Evolutionary conservation across 2,329 filamentous ascomycete species (phyloP).

Genomic region (Ceratocystis papillata): DNA sequence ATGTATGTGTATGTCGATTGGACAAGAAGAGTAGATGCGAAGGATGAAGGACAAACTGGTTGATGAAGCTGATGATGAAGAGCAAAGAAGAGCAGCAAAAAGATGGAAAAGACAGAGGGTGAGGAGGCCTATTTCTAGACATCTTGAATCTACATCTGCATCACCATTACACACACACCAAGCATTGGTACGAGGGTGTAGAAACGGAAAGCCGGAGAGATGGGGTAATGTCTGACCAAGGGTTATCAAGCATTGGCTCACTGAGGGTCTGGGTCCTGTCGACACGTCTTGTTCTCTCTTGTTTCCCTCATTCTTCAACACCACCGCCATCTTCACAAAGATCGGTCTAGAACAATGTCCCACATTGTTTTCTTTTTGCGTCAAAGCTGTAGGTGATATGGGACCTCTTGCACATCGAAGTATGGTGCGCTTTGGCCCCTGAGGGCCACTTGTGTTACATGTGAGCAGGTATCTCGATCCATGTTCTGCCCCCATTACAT

Average conservation of each 20-base stretch:
- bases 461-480: neutral
- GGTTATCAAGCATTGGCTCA: neutral
- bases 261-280: neutral
- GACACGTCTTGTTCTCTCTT: neutral
- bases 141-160: neutral
- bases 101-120: neutral
- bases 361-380: neutral
- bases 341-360: slow-evolving; percentile 1
- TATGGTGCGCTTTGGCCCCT: neutral
- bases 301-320: too few species aligned
- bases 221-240: neutral
- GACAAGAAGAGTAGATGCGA: neutral
- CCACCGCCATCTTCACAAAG: neutral
- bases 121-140: slow-evolving; percentile 11
- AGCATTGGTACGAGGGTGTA: neutral
- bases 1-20: neutral
- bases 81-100: neutral
- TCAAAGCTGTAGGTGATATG: neutral
- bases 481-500: neutral
- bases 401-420: neutral
- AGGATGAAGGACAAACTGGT: neutral
- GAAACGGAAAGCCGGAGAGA: neutral
- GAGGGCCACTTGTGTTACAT: neutral
- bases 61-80: neutral
- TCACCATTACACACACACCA: too few species aligned